Percentiles rank a stretch among this genome's conserved stretches.
phyloP scores from a whole-genome alignment of 164 flowering plant species.

The Sedum album region DNA sequence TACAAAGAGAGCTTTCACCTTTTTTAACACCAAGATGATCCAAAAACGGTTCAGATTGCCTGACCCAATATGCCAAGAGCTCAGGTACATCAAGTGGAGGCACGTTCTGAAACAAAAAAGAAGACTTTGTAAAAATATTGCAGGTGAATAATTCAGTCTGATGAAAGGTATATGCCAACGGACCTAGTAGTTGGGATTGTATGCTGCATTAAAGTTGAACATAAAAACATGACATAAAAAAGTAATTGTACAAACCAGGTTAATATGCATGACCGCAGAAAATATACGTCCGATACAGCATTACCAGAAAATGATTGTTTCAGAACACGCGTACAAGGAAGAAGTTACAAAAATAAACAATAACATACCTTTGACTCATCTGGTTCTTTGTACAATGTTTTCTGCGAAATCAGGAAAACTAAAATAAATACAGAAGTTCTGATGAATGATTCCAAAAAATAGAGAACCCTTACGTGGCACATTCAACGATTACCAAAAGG shows the following conservation, averaged over 20 bases:
- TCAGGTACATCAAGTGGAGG: constrained; percentile 94
- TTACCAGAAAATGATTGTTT: background rate
- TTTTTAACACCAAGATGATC: constrained; percentile 83
- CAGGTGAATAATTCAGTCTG: background rate
- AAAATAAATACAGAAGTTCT: background rate
- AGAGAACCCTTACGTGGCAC: background rate
- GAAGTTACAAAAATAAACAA: background rate
- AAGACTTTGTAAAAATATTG: constrained; percentile 6
- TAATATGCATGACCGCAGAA: background rate
- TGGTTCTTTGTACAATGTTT: constrained; percentile 65
- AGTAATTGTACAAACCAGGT: background rate
- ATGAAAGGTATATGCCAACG: background rate
- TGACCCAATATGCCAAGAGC: constrained; percentile 75
- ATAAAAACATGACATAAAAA: background rate
- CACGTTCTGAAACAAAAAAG: constrained; percentile 48
- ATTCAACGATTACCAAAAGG: background rate
- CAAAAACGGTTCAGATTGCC: constrained; percentile 83
- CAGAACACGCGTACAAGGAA: background rate
- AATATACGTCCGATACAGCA: background rate
- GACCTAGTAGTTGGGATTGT: background rate
- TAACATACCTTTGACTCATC: constrained; percentile 58
- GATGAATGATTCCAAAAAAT: background rate
- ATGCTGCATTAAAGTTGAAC: background rate
- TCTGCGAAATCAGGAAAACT: constrained; percentile 42
- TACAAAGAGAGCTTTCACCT: constrained; percentile 32